A percentile compares a stretch with the other conserved stretches of the same genome.
phyloP scores from a whole-genome alignment of 345 rosid genomes.

The Citrus inodora region DNA sequence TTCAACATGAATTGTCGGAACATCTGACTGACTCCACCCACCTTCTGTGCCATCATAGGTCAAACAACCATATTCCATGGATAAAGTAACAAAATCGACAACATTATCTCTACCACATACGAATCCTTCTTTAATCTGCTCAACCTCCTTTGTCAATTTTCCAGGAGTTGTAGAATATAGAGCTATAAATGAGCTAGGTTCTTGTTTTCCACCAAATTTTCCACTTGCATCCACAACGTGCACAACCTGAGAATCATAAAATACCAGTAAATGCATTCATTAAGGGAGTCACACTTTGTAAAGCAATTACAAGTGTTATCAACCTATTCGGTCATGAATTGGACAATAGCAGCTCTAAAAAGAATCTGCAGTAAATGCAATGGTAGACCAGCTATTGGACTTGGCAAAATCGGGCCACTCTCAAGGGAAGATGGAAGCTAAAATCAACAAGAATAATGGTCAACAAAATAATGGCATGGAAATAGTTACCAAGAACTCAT shows the following conservation, averaged over 20 bases:
- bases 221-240: constrained; percentile 82
- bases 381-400: neutral
- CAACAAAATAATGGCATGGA: neutral
- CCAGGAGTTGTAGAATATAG: constrained; percentile 87
- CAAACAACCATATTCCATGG: constrained; percentile 74
- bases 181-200: constrained; percentile 54
- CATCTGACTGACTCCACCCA: constrained; percentile 72
- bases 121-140: constrained; percentile 67
- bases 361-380: neutral
- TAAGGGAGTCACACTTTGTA: too few relatives aligned
- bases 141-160: constrained; percentile 65
- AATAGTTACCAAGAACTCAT: neutral
- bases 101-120: constrained; percentile 63
- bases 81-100: constrained; percentile 73
- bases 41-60: constrained; percentile 42
- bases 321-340: neutral
- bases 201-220: constrained; percentile 36
- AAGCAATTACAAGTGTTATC: neutral
- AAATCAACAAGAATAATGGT: neutral
- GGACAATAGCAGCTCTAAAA: neutral
- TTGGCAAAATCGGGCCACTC: neutral
- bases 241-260: constrained; percentile 57
- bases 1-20: constrained; percentile 53
- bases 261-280: neutral
- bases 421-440: neutral